phyloP scores from a whole-genome alignment of 306 rosid species.

The Castanospermum australe region DNA sequence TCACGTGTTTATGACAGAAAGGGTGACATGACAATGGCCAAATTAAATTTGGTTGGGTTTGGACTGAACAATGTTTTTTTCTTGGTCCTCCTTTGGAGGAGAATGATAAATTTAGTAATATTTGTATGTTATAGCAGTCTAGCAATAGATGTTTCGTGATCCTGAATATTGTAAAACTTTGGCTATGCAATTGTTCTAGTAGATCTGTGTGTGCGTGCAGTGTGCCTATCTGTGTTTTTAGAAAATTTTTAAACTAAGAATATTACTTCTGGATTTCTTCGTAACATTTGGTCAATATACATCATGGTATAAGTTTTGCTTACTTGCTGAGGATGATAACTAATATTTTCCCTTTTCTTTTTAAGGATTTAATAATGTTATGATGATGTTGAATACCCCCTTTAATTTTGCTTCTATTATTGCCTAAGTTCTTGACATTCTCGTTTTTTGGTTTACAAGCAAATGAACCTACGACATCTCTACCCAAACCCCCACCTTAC shows the following conservation, averaged over 20 bases:
- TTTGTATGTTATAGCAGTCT: constrained; percentile 14
- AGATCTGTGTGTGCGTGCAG: background rate
- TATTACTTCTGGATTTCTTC: background rate
- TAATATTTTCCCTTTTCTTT: background rate
- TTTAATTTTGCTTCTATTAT: background rate
- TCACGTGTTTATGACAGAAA: background rate
- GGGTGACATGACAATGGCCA: constrained; percentile 1
- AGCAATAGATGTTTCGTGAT: constrained; percentile 18
- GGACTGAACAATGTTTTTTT: background rate
- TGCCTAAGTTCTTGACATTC: background rate
- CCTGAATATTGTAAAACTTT: constrained; percentile 9
- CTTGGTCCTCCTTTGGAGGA: background rate
- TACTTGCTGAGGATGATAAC: background rate
- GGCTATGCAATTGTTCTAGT: constrained; percentile 10
- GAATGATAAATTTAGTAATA: constrained; percentile 14
- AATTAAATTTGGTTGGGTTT: constrained; percentile 14
- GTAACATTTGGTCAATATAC: background rate
- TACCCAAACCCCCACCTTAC: background rate
- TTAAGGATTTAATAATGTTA: background rate
- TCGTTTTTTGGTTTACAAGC: background rate
- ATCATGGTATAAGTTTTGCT: background rate
- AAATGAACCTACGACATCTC: background rate
- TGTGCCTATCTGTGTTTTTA: background rate
- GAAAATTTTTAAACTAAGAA: background rate
- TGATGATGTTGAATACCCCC: constrained; percentile 1